Percentiles rank a stretch among this genome's conserved stretches.
These are phyloP conservation scores for Paspalum vaginatum DNA, from an alignment of 176 grass and related monocot genomes.

Conservation along the genomic window DNA sequence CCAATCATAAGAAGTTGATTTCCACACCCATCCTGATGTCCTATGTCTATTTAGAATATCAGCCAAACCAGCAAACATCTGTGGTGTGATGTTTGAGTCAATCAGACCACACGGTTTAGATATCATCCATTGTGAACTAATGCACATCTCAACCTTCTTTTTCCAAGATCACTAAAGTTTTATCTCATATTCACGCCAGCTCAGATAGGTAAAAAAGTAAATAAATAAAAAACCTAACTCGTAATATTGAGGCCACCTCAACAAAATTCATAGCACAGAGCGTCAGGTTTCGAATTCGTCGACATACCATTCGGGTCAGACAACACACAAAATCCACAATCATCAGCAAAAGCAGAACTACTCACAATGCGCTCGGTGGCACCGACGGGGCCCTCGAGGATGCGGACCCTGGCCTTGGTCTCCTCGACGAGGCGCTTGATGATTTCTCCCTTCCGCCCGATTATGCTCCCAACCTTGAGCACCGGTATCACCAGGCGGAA, in stretches of 20 bases:
- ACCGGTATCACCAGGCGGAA: slow-evolving; percentile 84
- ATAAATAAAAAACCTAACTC: neutral
- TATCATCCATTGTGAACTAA: slow-evolving; percentile 8
- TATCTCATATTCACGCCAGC: neutral
- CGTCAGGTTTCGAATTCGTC: neutral
- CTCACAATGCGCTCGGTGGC: slow-evolving; percentile 87
- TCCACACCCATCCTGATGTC: neutral
- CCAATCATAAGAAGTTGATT: neutral
- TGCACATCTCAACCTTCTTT: neutral
- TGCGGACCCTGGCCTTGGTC: slow-evolving; percentile 79
- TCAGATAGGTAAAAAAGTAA: neutral
- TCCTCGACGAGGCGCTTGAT: slow-evolving; percentile 95
- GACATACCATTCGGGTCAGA: neutral
- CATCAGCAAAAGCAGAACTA: neutral
- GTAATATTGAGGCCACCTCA: neutral
- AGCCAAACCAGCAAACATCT: slow-evolving; percentile 8
- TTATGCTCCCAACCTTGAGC: slow-evolving; percentile 91
- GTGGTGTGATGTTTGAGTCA: neutral
- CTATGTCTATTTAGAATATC: neutral
- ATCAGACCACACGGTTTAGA: neutral
- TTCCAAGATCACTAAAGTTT: neutral
- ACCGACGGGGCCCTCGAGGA: slow-evolving; percentile 82
- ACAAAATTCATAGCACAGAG: neutral
- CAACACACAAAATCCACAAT: neutral
- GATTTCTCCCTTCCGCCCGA: slow-evolving; percentile 89